Evolutionary conservation across 202 grass and related monocot species (phyloP).

Genomic region (Eragrostis tef): DNA sequence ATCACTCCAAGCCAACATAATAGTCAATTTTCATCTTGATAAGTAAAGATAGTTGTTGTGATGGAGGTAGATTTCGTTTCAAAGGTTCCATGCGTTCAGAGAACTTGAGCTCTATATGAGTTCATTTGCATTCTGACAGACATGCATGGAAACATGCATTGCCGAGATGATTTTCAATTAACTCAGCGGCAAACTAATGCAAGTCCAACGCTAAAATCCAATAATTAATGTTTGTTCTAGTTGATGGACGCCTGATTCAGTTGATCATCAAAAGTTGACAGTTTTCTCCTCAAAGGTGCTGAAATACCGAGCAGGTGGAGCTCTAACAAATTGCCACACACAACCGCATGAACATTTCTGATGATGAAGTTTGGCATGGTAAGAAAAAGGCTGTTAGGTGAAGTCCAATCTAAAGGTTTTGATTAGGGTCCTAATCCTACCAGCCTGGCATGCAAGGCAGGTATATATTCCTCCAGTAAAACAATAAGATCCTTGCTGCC

Average conservation of each 20-base stretch:
- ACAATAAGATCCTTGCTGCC: not conserved
- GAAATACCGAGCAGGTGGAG: constrained; percentile 37
- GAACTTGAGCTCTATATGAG: too few relatives aligned
- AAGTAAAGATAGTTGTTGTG: not conserved
- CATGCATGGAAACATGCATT: not conserved
- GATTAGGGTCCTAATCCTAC: not conserved
- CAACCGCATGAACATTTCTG: not conserved
- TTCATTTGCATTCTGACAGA: too few relatives aligned
- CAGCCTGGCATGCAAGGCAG: not conserved
- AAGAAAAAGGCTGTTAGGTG: not conserved
- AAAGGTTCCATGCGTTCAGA: not conserved
- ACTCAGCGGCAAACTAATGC: not conserved
- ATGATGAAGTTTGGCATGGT: not conserved
- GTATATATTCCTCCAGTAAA: not conserved
- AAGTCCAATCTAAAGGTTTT: not conserved
- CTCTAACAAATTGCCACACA: not conserved
- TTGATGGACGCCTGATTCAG: not conserved
- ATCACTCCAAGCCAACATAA: not conserved
- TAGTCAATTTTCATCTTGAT: not conserved
- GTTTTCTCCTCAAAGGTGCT: constrained; percentile 46
- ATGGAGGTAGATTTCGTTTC: not conserved
- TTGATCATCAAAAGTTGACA: constrained; percentile 51
- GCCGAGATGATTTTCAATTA: not conserved
- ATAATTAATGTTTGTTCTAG: not conserved
- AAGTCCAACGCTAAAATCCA: not conserved